Conservation (phyloP, 202 grass and related monocot genomes). For the Digitaria exilis region DNA sequence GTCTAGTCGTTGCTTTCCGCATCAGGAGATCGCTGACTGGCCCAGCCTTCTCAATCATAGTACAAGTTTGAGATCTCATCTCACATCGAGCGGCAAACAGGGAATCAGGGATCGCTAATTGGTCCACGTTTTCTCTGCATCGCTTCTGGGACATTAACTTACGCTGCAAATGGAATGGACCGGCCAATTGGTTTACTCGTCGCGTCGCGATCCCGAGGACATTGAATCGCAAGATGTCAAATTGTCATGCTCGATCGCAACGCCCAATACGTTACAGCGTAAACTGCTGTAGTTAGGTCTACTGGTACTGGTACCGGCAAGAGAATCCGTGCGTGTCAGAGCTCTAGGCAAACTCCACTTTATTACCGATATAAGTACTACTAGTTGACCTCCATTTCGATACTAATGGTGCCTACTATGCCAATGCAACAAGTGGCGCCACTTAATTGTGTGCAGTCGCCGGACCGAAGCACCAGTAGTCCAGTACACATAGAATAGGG, state of each 20-base stretch:
- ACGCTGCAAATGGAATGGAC: background rate
- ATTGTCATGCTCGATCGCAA: background rate
- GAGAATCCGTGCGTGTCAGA: background rate
- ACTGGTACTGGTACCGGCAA: background rate
- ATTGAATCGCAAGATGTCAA: background rate
- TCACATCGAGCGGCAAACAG: background rate
- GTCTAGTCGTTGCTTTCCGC: background rate
- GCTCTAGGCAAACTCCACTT: too few relatives aligned
- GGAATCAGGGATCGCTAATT: background rate
- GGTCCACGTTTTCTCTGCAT: background rate
- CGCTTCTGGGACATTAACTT: background rate
- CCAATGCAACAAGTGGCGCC: background rate
- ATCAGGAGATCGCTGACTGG: too few relatives aligned
- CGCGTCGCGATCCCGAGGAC: background rate
- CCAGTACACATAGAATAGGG: too few relatives aligned
- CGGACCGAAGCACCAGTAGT: background rate
- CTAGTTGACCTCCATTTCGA: background rate
- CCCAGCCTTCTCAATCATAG: background rate
- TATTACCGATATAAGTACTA: background rate
- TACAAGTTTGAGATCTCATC: background rate
- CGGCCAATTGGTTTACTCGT: background rate
- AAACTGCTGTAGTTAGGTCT: background rate
- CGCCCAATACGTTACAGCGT: background rate
- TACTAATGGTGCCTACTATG: background rate
- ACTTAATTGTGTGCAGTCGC: background rate